Evolutionary conservation across 2,329 filamentous ascomycete genomes (phyloP), one percentile per base, ranked within the genome.

Genomic region (Pseudogymnoascus sp.): DNA sequence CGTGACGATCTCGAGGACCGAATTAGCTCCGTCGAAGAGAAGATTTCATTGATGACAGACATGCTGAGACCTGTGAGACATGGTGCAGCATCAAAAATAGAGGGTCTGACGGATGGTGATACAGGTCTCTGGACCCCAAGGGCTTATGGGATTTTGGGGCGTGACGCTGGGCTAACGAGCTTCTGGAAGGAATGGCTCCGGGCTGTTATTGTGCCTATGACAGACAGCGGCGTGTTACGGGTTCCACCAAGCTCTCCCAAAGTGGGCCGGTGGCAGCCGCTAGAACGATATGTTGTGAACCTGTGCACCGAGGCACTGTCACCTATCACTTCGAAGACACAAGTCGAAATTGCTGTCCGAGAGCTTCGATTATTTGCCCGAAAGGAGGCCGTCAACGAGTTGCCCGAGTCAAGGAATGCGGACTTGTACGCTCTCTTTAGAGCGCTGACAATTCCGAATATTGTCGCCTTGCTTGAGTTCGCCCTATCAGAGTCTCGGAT

Each of bases 181-280:
- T 97, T 99, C 77, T 99, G 93, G 93, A 97, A 97, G 75, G 95
- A 99, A 74, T 99, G 95, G 95, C 83, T 99, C 59, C 89, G 91
- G 75, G 93, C 93, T 6, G 84, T 97, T 9, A 81, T 95, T n/a
- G 91, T 96, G 21, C 95, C 95, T 29, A 99, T 97, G 95, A 92
- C 88, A 1, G 92, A 96, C 72, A 91, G 93, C 19, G 86, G 83
- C 13, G 82, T 99, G 31, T 78, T 95, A 68, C 84, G 93, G 63
- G 87, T 99, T 7, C 91, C 95, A 6, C 82, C 91, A 9, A 96
- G 89, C 75, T 97, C 93, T 4, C 93, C 95, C 11, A 90, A 87
- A 70, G 87, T 96, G 67, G 95, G 95, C 50, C 86, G 92, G 72
- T 99, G 95, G 95, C 93, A 97, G 74, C 95, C 95, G 13, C 78